Conservation (phyloP, 1,284 basidiomycete genomes). For the Microbotryum intermedium region DNA sequence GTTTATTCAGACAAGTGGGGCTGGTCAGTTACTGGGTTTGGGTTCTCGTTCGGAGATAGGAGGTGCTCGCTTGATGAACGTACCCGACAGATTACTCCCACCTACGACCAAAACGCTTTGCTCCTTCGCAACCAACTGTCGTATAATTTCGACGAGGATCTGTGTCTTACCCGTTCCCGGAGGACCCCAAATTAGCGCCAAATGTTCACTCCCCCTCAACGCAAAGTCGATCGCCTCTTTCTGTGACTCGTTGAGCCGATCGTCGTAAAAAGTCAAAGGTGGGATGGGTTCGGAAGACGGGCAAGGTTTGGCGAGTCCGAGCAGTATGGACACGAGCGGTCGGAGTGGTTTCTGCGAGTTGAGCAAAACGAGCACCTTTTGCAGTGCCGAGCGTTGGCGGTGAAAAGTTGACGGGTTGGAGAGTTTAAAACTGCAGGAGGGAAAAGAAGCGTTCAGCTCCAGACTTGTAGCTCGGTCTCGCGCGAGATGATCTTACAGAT, state of each 20-base stretch:
- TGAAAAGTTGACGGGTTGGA: conserved; percentile 23
- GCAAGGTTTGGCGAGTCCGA: conserved; percentile 3
- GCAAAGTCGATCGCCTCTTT: conserved; percentile 68
- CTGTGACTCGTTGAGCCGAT: conserved; percentile 71
- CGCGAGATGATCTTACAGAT: conserved; percentile 7
- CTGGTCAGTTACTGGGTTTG: too few species aligned
- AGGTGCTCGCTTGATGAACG: too few species aligned
- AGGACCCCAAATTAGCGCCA: conserved; percentile 93
- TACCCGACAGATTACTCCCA: conserved; percentile 68
- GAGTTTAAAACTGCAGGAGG: conserved; percentile 11
- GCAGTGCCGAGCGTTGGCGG: conserved; percentile 15
- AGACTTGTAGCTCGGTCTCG: not conserved
- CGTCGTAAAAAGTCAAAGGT: conserved; percentile 38
- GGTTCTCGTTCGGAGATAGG: too few species aligned
- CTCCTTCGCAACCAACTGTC: conserved; percentile 57
- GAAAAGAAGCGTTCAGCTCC: not conserved
- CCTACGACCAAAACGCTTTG: conserved; percentile 69
- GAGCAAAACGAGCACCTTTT: conserved; percentile 1
- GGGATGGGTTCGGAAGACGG: not conserved
- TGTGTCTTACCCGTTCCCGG: conserved; percentile 83
- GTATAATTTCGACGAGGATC: conserved; percentile 80
- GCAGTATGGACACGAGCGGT: conserved; percentile 10
- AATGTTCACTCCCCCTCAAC: conserved; percentile 56
- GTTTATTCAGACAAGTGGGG: too few species aligned
- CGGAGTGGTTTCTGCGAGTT: conserved; percentile 4